phyloP scores from a whole-genome alignment of 305 asterid species.

The Fraxinus ornus region DNA sequence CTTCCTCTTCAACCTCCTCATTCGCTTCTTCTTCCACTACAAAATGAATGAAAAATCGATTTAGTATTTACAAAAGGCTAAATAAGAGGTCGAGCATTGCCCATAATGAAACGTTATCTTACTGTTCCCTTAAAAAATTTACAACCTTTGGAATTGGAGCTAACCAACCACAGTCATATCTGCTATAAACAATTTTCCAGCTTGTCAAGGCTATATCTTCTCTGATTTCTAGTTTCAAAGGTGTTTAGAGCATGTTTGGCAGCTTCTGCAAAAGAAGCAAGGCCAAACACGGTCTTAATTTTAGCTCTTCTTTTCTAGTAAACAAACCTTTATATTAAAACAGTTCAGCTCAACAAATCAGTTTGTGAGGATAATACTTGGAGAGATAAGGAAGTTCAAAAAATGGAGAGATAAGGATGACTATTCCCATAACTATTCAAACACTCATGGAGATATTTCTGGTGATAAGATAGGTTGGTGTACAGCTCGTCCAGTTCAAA shows the following conservation, averaged over 20 bases:
- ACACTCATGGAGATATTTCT: no score
- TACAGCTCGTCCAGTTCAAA: no score
- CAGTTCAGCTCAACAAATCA: no score
- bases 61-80: not conserved
- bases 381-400: no score
- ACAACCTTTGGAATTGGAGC: not conserved
- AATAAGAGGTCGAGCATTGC: not conserved
- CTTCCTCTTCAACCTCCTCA: constrained; percentile 44
- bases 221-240: not conserved
- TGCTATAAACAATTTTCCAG: not conserved
- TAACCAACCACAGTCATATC: not conserved
- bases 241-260: not conserved
- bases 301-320: no score
- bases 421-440: no score
- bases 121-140: not conserved
- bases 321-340: no score
- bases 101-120: not conserved
- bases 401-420: no score
- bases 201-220: not conserved
- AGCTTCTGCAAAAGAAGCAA: no score
- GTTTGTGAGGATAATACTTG: no score
- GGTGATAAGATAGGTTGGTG: no score
- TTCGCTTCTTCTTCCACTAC: constrained; percentile 42
- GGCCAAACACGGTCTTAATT: not conserved
- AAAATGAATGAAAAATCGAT: not conserved